Conservation (phyloP, 805 yeast species). For the Starmerella khaoyaiensis region DNA sequence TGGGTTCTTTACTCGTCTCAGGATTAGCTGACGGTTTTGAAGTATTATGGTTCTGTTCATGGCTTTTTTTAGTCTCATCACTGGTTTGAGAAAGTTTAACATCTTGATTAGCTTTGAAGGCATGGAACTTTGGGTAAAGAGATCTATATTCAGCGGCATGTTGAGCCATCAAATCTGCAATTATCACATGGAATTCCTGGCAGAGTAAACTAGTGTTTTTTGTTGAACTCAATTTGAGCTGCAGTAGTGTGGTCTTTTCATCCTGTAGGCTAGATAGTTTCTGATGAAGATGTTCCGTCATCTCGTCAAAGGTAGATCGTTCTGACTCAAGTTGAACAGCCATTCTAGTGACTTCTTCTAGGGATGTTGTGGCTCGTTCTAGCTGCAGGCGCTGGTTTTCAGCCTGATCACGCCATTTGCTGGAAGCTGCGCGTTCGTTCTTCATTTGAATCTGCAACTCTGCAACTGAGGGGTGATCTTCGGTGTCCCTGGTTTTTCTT, state of each 20-base stretch:
- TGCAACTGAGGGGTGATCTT: slow-evolving; percentile 3
- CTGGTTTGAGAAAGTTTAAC: too few species aligned
- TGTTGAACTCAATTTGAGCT: slow-evolving; percentile 12
- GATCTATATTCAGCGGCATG: slow-evolving; percentile 24
- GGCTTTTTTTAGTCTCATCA: too few species aligned
- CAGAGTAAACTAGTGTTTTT: slow-evolving; percentile 24
- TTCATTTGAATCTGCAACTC: slow-evolving; percentile 11
- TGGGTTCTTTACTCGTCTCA: not conserved
- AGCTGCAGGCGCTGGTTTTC: slow-evolving; percentile 26
- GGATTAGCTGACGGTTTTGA: too few species aligned
- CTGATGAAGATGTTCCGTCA: slow-evolving; percentile 21
- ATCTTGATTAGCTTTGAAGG: too few species aligned
- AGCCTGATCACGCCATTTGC: slow-evolving; percentile 24
- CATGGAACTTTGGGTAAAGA: slow-evolving; percentile 12
- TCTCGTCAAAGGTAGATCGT: slow-evolving; percentile 14
- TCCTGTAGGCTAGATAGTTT: slow-evolving; percentile 21
- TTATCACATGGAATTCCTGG: slow-evolving; percentile 27
- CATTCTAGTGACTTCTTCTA: slow-evolving; percentile 30
- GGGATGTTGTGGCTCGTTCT: slow-evolving; percentile 23
- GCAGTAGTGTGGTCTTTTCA: slow-evolving; percentile 17
- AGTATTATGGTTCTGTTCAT: too few species aligned
- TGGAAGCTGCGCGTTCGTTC: slow-evolving; percentile 16
- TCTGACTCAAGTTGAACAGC: slow-evolving; percentile 29
- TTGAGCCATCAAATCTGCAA: slow-evolving; percentile 23
- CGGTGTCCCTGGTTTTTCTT: not conserved